Base-by-base conservation (phyloP, 805 yeast species). In the Lipomyces sp. region DNA sequence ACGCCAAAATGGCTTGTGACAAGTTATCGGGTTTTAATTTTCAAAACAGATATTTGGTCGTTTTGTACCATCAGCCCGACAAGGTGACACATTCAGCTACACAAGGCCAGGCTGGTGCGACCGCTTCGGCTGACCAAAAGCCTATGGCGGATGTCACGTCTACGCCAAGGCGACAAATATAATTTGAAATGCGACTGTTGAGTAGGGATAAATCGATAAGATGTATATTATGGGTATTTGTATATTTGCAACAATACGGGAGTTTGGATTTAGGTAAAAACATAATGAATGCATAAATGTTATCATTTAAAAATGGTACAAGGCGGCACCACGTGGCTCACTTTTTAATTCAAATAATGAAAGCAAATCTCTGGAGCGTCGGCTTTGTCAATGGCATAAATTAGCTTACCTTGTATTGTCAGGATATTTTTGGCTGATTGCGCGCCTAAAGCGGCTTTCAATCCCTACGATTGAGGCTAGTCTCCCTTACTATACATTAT, bases 11-110 rank as follows among this genome's bases (percentile, higher is more conserved):
- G 39, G 89, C 90, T 0, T 78, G 81, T 29, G 82, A 80, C n/a
- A 87, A 84, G 66, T 74, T 87, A 61, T 84, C 84, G 61, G 91
- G 91, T 1, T 84, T 83, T 66, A 86, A 86, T 71, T 84, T 83
- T 69, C 82, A 84, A 65, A 86, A 87, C 7, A 72, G 90, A 63
- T 87, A 87, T 72, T 71, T 87, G 42, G 87, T 87, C 33, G 85
- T 86, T 8, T 74, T 80, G 60, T 62, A 81, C 65, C 86, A 82
- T 69, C 80, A 75, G 48, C 82, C 84, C 13, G 87, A 84, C 63
- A 77, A 74, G 69, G 66, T 66, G 6, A 34, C 63, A 13, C 39
- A 51, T 10, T 39, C 59, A 18, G 4, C 39, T 24, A 24, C 32
- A 32, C 60, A 39, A 8, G 45, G 10, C 10, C 58, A 30, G 54